These are phyloP conservation scores for Chlorella vulgaris DNA, from an alignment of 139 green algal genomes.

Conservation along the genomic window DNA sequence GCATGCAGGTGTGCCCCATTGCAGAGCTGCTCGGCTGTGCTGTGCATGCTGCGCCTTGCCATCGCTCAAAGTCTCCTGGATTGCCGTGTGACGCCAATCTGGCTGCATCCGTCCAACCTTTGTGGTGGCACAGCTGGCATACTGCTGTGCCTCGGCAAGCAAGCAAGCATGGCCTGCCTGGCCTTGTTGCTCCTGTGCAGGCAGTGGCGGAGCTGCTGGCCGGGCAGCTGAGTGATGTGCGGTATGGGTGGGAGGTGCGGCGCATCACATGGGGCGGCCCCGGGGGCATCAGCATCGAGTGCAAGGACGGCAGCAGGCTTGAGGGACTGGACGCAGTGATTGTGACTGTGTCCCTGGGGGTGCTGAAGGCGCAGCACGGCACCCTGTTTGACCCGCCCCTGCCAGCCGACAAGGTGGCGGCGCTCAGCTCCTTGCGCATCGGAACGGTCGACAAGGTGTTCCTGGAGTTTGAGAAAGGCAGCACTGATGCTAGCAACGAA, in stretches of 20 bases:
- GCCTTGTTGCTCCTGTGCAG: conserved; percentile 36
- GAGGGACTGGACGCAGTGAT: conserved; percentile 44
- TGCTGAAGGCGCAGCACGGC: conserved; percentile 41
- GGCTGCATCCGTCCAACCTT: too few species aligned
- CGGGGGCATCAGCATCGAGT: conserved; percentile 15
- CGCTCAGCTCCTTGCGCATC: conserved; percentile 32
- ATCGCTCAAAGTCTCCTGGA: too few species aligned
- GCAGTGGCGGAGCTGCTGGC: conserved; percentile 43
- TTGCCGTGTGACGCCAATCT: background rate
- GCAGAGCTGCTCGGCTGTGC: background rate
- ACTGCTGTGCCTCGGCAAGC: too few species aligned
- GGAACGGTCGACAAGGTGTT: conserved; percentile 47
- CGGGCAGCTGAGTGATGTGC: conserved; percentile 27
- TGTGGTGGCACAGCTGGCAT: too few species aligned
- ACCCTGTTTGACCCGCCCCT: conserved; percentile 40
- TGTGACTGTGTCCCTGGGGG: conserved; percentile 47
- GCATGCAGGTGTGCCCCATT: conserved; percentile 21
- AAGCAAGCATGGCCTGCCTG: too few species aligned
- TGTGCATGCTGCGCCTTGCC: too few species aligned
- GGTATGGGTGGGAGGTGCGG: conserved; percentile 21
- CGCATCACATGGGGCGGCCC: conserved; percentile 25
- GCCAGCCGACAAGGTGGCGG: conserved; percentile 12
- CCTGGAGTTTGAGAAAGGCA: background rate
- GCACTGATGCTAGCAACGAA: too few species aligned
- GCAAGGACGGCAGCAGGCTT: conserved; percentile 7